Base-by-base conservation (phyloP, 192 early-diverging fungal species). In the Mortierella claussenii region DNA sequence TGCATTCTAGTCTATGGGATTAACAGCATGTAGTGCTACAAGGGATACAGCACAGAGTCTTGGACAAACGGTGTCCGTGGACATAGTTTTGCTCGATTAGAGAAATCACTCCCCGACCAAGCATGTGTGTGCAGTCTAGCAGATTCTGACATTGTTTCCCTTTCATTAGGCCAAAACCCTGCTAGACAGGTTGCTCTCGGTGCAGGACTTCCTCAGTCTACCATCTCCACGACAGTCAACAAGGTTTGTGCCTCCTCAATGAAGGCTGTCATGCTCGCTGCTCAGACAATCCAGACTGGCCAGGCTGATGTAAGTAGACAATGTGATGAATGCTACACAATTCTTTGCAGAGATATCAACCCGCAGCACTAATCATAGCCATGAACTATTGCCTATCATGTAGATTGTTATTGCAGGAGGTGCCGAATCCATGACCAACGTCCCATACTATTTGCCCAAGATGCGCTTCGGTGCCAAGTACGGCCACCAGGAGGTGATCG, bases 231-330 rank as follows among this genome's bases (percentile, higher is more conserved):
- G 6, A 92, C 92, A 6, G 89, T 94, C 65, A 93, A 92, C 83
- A 93, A 93, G 79, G 92, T 93, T 28, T 94, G 93, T 55, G 92
- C 93, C 17, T 91, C 89, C 31, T 91, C 89, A 13, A 90, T 94
- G 89, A 93, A 94, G 70, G 92, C 93, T 10, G 82, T 92, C 33
- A 79, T 86, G 44, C 83, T 93, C 37, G 92, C 86, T 51, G 91
- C 89, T 27, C 90, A 92, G 79, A 81, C 89, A 13, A 93, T 94
- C 76, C 82, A 88, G 52, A 83, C 89, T 21, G 93, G 92, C 56
- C 83, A 89, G 43, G 86, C 82, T 18, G 87, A 93, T 53, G 86
- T 92, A 57, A 78, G 75, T 43, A 20, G 15, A 11, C 26, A n/a
- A n/a, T n/a, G n/a, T n/a, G n/a, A n/a, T n/a, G n/a, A n/a, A n/a